A percentile compares a stretch with the other conserved stretches of the same genome.
Conservation (phyloP, 2,329 filamentous ascomycete genomes). For the Talaromyces sp. region DNA sequence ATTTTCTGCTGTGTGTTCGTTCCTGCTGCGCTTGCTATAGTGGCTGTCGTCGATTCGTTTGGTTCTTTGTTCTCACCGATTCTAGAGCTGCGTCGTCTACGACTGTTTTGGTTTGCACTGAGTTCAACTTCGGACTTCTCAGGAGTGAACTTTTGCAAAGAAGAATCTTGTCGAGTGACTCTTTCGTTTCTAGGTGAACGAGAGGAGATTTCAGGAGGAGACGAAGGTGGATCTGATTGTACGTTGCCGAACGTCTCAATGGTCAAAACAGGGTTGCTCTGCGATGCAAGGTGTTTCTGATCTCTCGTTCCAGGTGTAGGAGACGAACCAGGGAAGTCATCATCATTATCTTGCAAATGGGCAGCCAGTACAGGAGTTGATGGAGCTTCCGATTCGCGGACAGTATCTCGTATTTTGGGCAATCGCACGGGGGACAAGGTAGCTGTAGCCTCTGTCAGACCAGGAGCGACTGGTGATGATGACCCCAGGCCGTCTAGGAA, state of each 20-base stretch:
- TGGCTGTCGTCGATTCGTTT: not conserved
- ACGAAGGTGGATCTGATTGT: constrained; percentile 31
- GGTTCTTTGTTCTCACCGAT: not conserved
- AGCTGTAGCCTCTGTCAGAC: constrained; percentile 19
- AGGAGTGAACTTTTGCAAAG: not conserved
- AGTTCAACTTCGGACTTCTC: not conserved
- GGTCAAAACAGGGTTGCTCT: constrained; percentile 32
- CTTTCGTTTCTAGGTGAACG: not conserved
- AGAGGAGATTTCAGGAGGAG: constrained; percentile 27
- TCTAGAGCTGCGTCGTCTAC: constrained; percentile 8
- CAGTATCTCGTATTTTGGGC: constrained; percentile 23
- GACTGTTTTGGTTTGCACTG: not conserved
- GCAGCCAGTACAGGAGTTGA: constrained; percentile 40
- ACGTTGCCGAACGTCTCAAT: constrained; percentile 22
- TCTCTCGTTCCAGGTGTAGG: constrained; percentile 46
- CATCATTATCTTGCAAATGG: constrained; percentile 36
- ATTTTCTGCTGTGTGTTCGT: not conserved
- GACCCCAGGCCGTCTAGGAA: constrained; percentile 66
- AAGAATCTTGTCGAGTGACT: not conserved
- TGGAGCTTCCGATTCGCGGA: constrained; percentile 25
- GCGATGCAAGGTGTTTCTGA: constrained; percentile 22
- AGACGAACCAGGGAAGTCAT: constrained; percentile 48
- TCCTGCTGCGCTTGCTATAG: not conserved
- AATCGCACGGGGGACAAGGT: constrained; percentile 27
- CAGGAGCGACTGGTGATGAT: constrained; percentile 27